Evolutionary conservation across 176 grass and related monocot genomes (phyloP), one percentile per base, ranked within the genome.

Genomic region (Guadua angustifolia): DNA sequence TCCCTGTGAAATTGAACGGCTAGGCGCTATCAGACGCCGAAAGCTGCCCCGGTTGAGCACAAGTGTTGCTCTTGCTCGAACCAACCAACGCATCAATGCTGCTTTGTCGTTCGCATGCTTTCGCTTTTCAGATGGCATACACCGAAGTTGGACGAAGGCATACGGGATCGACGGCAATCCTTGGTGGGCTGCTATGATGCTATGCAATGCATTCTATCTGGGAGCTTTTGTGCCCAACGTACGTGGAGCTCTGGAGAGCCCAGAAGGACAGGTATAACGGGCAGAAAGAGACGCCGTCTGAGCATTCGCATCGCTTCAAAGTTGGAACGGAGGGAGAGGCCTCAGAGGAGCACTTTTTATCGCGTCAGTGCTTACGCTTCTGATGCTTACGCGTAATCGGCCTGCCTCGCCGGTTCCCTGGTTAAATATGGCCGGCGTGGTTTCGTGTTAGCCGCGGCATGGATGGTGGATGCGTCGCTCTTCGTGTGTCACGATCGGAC

Each of bases 311-410:
- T 29, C 12, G 57, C 5, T 46, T 51, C 49, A 5, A 59, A 5
- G 57, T 29, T 15, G 19, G 15, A 59, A 59, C 10, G 56, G 11
- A 61, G 58, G 22, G 10, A 12, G 10, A 26, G 1, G 29, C 29
- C 29, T 29, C 1, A 1, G 29, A 29, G 29, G 57, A 60, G 56
- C 4, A 14, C 18, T 10, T 21, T 21, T 22, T 40, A 58, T 65
- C 32, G 29, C 76, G 76, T 86, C 76, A 64, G 44, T 63, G 76
- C 84, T 86, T 73, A 53, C 57, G 76, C n/a, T 17, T n/a, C 56
- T 24, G 55, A 18, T 25, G 51, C 13, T 4, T 7, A 25, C 5
- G 10, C 7, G 2, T 1, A 46, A 46, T 6, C 72, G 14, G 16
- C 7, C 22, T 32, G 43, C 32, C 4, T 5, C 6, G 12, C 8